Conservation (phyloP, 257 asterid species). For the Solanum arcanum region DNA sequence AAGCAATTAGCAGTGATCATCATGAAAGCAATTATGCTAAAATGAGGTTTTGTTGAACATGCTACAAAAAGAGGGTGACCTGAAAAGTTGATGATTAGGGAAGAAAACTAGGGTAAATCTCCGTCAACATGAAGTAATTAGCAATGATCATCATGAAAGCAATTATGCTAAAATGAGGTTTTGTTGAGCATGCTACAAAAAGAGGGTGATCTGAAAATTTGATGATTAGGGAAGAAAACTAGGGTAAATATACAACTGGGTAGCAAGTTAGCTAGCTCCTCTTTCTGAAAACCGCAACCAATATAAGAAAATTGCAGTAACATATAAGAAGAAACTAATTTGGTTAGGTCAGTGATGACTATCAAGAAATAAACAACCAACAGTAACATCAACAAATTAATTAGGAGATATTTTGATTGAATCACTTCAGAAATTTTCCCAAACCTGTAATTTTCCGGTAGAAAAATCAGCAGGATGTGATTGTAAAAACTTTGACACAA, state of each 20-base stretch:
- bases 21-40: background rate
- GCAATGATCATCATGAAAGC: background rate
- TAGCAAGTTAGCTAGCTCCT: background rate
- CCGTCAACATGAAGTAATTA: background rate
- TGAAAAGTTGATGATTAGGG: background rate
- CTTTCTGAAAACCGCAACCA: background rate
- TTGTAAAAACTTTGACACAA: slow-evolving; percentile 68
- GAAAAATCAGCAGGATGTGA: slow-evolving; percentile 74
- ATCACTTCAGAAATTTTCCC: background rate
- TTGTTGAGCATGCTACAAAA: background rate
- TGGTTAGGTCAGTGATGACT: background rate
- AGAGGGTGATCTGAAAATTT: background rate
- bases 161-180: background rate
- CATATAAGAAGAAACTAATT: background rate
- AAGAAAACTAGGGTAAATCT: background rate
- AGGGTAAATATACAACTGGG: background rate
- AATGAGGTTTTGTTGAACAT: background rate
- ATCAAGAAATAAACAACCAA: background rate
- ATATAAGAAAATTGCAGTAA: background rate
- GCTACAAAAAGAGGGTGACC: background rate
- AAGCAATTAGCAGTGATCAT: background rate
- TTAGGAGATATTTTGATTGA: background rate
- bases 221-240: background rate
- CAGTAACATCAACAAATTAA: background rate
- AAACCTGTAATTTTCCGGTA: slow-evolving; percentile 74